phyloP scores from a whole-genome alignment of 2,329 filamentous ascomycete genomes.

The Thermomyces lanuginosus region DNA sequence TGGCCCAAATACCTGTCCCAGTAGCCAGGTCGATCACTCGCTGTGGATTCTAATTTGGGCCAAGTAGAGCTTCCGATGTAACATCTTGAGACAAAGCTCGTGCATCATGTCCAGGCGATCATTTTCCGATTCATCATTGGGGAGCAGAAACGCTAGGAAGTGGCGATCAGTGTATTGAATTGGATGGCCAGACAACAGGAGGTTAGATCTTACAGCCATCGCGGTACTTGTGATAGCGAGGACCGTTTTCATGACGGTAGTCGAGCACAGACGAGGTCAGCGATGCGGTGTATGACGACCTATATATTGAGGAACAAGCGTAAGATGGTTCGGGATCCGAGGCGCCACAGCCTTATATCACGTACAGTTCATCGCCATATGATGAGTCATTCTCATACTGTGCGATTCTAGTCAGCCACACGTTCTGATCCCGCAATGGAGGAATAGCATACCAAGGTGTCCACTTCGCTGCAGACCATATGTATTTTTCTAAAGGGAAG shows the following conservation, averaged over 20 bases:
- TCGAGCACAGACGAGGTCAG: constrained; percentile 2
- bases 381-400: too few species aligned
- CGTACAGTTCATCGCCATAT: too few species aligned
- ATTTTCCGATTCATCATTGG: constrained; percentile 19
- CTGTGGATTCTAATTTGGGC: constrained; percentile 7
- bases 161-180: too few species aligned
- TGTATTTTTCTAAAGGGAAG: too few species aligned
- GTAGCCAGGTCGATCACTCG: constrained; percentile 4
- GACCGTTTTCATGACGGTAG: constrained; percentile 3
- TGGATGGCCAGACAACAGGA: not conserved
- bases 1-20: constrained; percentile 4
- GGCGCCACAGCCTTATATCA: too few species aligned
- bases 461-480: too few species aligned
- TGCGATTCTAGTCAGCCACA: too few species aligned
- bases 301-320: too few species aligned
- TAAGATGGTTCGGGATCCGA: too few species aligned
- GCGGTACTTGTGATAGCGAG: constrained; percentile 5
- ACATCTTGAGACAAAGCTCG: constrained; percentile 10
- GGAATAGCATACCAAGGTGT: too few species aligned
- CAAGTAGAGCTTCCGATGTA: constrained; percentile 6
- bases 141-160: constrained; percentile 10
- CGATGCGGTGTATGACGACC: too few species aligned
- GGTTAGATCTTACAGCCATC: constrained; percentile 1
- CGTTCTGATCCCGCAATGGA: too few species aligned
- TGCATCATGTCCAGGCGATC: constrained; percentile 16